Evolutionary conservation across 768 basidiomycete species (phyloP).

Genomic region (Tulasnella sp.): DNA sequence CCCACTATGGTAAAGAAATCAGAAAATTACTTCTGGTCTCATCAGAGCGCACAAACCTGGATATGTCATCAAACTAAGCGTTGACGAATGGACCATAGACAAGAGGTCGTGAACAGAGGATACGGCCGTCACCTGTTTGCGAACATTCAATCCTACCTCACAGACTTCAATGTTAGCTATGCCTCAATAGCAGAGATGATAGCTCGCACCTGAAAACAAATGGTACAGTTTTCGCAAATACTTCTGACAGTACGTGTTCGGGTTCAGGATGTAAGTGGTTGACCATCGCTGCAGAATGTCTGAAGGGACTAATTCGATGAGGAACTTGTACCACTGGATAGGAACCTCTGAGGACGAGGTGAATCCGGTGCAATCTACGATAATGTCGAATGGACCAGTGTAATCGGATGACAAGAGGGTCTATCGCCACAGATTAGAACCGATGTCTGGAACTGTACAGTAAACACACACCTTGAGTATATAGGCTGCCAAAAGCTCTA

Average conservation of each 20-base stretch:
- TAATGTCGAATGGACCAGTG: constrained; percentile 43
- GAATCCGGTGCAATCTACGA: constrained; percentile 76
- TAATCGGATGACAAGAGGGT: constrained; percentile 1
- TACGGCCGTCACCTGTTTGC: constrained; percentile 44
- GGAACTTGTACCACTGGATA: constrained; percentile 68
- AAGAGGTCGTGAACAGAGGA: constrained; percentile 52
- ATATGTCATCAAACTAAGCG: constrained; percentile 37
- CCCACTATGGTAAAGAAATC: constrained; percentile 30
- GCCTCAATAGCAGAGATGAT: not conserved
- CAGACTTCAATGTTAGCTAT: not conserved
- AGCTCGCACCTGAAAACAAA: constrained; percentile 38
- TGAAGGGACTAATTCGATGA: constrained; percentile 58
- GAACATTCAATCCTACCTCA: constrained; percentile 26
- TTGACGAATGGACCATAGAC: constrained; percentile 40
- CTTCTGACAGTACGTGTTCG: constrained; percentile 56
- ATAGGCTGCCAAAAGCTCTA: constrained; percentile 66
- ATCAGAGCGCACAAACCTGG: constrained; percentile 32
- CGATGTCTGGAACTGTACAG: constrained; percentile 13
- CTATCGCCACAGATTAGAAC: constrained; percentile 9
- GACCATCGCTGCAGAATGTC: constrained; percentile 56
- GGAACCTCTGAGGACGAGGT: constrained; percentile 66
- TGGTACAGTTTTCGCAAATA: constrained; percentile 72
- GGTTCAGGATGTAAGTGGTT: constrained; percentile 56
- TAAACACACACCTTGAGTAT: constrained; percentile 50
- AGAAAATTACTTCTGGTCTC: not conserved